Conservation (phyloP, 2,329 filamentous ascomycete genomes). For the Pseudocercospora cruenta region DNA sequence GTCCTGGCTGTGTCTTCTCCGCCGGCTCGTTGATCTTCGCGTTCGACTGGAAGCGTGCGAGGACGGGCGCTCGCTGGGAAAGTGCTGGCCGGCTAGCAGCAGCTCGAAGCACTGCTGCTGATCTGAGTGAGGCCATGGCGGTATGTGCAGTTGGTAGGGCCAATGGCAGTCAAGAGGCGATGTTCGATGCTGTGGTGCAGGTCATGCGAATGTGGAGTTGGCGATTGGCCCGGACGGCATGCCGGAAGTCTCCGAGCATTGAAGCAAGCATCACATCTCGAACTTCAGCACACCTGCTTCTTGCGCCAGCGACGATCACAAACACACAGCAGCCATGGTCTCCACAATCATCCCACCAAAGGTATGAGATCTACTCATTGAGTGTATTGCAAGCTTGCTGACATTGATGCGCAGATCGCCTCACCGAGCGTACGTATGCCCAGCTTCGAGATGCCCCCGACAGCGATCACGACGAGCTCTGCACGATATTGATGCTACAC, state of each 20-base stretch:
- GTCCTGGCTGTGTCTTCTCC: slow-evolving; percentile 17
- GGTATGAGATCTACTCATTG: slow-evolving; percentile 60
- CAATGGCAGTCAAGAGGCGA: slow-evolving; percentile 3
- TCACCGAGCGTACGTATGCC: slow-evolving; percentile 74
- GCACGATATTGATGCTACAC: neutral
- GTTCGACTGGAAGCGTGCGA: slow-evolving; percentile 27
- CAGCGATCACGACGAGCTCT: slow-evolving; percentile 10
- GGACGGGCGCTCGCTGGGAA: slow-evolving; percentile 28
- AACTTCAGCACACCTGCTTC: slow-evolving; percentile 12
- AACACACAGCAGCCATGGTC: slow-evolving; percentile 40
- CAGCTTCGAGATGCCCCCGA: slow-evolving; percentile 2
- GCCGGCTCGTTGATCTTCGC: slow-evolving; percentile 20
- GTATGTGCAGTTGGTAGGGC: slow-evolving; percentile 5
- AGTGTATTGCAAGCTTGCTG: slow-evolving; percentile 37
- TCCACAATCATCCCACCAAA: slow-evolving; percentile 99
- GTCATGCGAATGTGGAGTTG: slow-evolving; percentile 18
- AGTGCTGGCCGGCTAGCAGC: slow-evolving; percentile 35
- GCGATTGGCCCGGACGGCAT: slow-evolving; percentile 9
- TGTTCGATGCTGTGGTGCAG: slow-evolving; percentile 13
- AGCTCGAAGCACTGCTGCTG: slow-evolving; percentile 46
- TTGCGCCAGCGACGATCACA: slow-evolving; percentile 23
- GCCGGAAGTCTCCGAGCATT: slow-evolving; percentile 4
- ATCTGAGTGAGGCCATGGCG: slow-evolving; percentile 33
- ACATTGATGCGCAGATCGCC: slow-evolving; percentile 63
- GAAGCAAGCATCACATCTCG: slow-evolving; percentile 17